These are phyloP conservation scores for Brassica hybrid DNA, from an alignment of 441 rosid species.

Conservation along the genomic window DNA sequence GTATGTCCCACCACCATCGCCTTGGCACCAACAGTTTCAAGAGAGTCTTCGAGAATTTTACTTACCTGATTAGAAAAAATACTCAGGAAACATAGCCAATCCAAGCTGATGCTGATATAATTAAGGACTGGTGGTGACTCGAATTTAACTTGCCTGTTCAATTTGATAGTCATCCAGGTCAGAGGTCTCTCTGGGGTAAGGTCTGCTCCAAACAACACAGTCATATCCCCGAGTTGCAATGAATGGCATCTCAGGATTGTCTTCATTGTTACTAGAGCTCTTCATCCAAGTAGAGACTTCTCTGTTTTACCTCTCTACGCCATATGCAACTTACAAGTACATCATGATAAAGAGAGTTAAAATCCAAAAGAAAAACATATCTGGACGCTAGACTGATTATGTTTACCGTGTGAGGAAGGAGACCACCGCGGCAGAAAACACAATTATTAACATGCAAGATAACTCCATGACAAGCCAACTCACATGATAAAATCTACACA, in stretches of 20 bases:
- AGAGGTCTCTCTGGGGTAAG: conserved; percentile 72
- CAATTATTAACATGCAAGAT: no score
- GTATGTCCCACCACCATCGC: conserved; percentile 90
- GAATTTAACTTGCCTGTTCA: conserved; percentile 59
- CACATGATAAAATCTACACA: no score
- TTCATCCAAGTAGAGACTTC: conserved; percentile 93
- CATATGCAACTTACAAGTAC: conserved; percentile 66
- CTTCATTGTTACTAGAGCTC: conserved; percentile 53
- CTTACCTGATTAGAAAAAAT: conserved; percentile 51
- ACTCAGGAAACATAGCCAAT: not conserved
- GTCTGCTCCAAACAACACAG: conserved; percentile 91
- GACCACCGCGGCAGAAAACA: no score
- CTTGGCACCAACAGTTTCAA: conserved; percentile 70
- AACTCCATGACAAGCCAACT: no score
- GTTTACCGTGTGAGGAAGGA: no score
- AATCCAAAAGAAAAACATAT: no score
- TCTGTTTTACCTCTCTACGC: conserved; percentile 78
- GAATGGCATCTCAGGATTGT: conserved; percentile 63
- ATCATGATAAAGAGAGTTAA: not conserved
- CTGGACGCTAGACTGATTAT: no score
- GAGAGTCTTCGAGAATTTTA: conserved; percentile 65
- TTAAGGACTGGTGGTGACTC: conserved; percentile 4
- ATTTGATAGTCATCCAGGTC: conserved; percentile 63
- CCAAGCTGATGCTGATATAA: conserved; percentile 19
- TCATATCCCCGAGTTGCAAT: conserved; percentile 79